Conservation (phyloP, 177 flowering plant genomes). For the Vitis hybrid region DNA sequence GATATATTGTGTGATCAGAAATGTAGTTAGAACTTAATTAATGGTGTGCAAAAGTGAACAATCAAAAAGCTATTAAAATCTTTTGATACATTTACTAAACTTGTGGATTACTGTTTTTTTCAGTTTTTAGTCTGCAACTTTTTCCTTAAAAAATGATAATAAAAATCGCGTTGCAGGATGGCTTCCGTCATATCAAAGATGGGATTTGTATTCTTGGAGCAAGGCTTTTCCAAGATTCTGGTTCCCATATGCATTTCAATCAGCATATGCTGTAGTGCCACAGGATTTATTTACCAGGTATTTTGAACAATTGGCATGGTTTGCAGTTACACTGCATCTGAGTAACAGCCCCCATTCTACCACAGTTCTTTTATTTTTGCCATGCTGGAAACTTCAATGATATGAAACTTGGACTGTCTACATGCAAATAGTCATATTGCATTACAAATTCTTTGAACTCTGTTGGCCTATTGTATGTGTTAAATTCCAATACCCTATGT, state of each 20-base stretch:
- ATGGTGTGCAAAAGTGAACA: no score
- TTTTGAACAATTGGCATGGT: not conserved
- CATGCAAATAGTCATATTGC: no score
- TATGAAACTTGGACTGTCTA: no score
- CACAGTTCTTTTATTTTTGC: no score
- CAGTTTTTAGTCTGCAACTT: not conserved
- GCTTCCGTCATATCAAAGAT: conserved; percentile 95
- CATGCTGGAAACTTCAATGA: no score
- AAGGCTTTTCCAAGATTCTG: conserved; percentile 71
- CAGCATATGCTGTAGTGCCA: conserved; percentile 82
- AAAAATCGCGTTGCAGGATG: conserved; percentile 54
- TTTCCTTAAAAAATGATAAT: conserved; percentile 1
- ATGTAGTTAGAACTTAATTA: no score
- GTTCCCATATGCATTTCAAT: conserved; percentile 76
- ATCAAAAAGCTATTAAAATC: no score
- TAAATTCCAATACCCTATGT: no score
- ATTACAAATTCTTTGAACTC: no score
- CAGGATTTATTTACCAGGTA: conserved; percentile 93
- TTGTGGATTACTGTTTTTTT: not conserved
- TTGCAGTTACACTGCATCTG: not conserved
- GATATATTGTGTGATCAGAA: no score
- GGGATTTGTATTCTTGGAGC: conserved; percentile 92
- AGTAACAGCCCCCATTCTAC: not conserved
- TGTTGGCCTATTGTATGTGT: no score
- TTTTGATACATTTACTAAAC: not conserved